phyloP scores from a whole-genome alignment of 2,329 filamentous ascomycete species.

The Ophiocordyceps camponoti-leonardi region DNA sequence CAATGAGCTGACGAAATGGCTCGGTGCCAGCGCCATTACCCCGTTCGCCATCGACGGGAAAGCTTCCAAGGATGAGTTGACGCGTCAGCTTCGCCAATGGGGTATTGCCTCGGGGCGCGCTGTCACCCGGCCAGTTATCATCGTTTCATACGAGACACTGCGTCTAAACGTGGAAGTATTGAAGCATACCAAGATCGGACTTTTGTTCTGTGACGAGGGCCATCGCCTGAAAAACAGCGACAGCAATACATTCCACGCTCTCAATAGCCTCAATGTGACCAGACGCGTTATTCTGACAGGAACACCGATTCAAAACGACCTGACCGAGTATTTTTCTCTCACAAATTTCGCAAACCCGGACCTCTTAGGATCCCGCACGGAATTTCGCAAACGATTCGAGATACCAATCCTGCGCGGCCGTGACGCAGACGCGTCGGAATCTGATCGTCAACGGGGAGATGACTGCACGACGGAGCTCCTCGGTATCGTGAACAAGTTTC shows the following conservation, averaged over 20 bases:
- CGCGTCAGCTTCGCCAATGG: constrained; percentile 83
- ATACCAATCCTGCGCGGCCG: constrained; percentile 81
- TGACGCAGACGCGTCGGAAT: constrained; percentile 75
- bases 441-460: constrained; percentile 67
- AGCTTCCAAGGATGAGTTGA: constrained; percentile 84
- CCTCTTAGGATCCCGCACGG: constrained; percentile 69
- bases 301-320: constrained; percentile 93
- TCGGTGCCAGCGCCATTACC: constrained; percentile 75
- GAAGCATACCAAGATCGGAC: constrained; percentile 73
- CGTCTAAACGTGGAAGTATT: constrained; percentile 82
- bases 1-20: constrained; percentile 92
- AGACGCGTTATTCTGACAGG: constrained; percentile 88
- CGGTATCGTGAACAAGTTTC: constrained; percentile 86
- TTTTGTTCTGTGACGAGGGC: constrained; percentile 91
- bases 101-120: constrained; percentile 78
- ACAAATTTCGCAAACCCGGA: constrained; percentile 94
- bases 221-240: constrained; percentile 95
- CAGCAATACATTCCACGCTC: constrained; percentile 80
- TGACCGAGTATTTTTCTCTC: constrained; percentile 94
- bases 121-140: constrained; percentile 82
- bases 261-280: constrained; percentile 80
- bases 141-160: constrained; percentile 94
- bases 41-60: constrained; percentile 97
- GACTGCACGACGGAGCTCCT: constrained; percentile 70
- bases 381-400: constrained; percentile 90